Evolutionary conservation across 257 asterid genomes (phyloP), one percentile per base, ranked within the genome.

Genomic region (Galeopsis tetrahit): DNA sequence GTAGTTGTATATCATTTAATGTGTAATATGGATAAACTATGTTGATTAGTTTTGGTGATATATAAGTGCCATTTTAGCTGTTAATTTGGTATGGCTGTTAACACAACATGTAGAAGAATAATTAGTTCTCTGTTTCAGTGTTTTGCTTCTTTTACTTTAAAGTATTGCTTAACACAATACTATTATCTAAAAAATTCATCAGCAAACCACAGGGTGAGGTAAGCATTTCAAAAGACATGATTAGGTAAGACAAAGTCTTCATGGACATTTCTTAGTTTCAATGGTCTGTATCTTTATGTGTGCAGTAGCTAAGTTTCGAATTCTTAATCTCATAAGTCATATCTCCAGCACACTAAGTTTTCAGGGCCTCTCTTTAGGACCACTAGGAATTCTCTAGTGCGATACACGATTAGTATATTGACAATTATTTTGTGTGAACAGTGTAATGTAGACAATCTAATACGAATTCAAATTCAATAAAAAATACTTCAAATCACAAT

Each of bases 31-130:
- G 11, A 38, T 43, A 43, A 48, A 17, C 35, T 55, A 21, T 3
- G 2, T 66, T 66, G 63, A 32, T 69, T 62, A 15, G 21, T 35
- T 66, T 39, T 61, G 3, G 13, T 55, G 35, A n/a, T 46, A 44
- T 39, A 43, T 48, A 48, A 60, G 53, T 44, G 57, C 60, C 61
- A 60, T 56, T 74, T 71, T 51, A 52, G 77, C 71, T 63, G 59
- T 66, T 38, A 36, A 66, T 14, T 67, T 17, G 60, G 53, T 39
- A 13, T 69, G 57, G 10, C 49, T 58, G 42, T 71, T 44, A 57
- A 14, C 65, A 71, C 66, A 61, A 69, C 60, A 75, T 38, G 39
- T 73, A 14, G 34, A 65, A 59, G 64, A 74, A 38, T 69, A 34
- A 15, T 33, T 68, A 39, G 17, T 65, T 52, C 36, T 60, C 66